A percentile compares a stretch with the other conserved stretches of the same genome.
Conservation (phyloP, 257 asterid genomes). For the Scutellaria minor region DNA sequence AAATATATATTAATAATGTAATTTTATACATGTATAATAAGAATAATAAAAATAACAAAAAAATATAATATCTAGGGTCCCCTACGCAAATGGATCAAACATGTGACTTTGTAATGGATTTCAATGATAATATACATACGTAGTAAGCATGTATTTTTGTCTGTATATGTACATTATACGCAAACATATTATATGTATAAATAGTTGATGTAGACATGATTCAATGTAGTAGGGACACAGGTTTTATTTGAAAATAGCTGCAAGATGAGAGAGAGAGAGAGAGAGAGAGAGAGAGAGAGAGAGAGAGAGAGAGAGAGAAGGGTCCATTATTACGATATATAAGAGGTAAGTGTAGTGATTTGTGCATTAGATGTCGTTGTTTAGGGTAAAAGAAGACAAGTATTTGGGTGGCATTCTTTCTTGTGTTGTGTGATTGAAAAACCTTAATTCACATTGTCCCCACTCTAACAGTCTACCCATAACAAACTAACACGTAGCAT, state of each 20-base stretch:
- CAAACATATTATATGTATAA: not conserved
- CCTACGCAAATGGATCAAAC: no score
- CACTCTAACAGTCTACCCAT: slow-evolving; percentile 8
- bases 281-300: not conserved
- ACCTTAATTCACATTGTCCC: slow-evolving; percentile 39
- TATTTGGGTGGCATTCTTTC: slow-evolving; percentile 15
- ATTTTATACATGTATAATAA: no score
- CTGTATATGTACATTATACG: not conserved
- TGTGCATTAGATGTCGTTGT: not conserved
- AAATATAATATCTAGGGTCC: no score
- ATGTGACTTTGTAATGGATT: no score
- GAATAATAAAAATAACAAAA: no score
- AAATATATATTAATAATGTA: no score
- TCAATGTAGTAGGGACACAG: slow-evolving; percentile 24
- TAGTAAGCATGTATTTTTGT: not conserved
- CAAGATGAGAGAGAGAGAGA: not conserved
- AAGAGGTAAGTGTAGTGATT: not conserved
- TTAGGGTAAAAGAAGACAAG: slow-evolving; percentile 25
- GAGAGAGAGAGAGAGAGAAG: not conserved
- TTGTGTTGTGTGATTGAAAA: not conserved
- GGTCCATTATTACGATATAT: not conserved
- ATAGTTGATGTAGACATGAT: not conserved
- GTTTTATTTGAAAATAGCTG: not conserved
- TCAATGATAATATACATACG: no score
- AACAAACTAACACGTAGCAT: not conserved